These are phyloP conservation scores for Phytophthora chlamydospora DNA, from an alignment of 352 stramenopile genomes.

Conservation along the genomic window DNA sequence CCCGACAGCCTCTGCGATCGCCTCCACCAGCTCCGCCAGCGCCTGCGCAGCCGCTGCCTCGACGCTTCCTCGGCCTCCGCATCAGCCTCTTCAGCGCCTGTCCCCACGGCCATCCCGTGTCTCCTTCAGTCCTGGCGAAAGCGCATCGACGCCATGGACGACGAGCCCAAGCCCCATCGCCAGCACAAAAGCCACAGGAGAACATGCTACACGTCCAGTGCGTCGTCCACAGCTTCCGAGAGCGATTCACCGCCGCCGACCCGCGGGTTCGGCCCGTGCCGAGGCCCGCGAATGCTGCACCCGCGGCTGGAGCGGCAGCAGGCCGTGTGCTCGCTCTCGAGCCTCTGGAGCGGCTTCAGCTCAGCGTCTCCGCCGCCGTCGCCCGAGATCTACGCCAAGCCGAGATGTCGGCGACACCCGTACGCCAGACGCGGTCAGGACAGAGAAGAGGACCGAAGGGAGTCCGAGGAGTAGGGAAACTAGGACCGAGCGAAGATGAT, in stretches of 20 bases:
- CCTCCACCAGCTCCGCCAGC: conserved; percentile 27
- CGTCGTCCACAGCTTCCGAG: conserved; percentile 2
- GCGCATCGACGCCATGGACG: conserved; percentile 39
- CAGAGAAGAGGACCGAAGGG: conserved; percentile 4
- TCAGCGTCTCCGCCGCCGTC: conserved; percentile 24
- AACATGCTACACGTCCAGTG: conserved; percentile 1
- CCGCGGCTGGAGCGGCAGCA: conserved; percentile 37
- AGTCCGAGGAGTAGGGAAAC: conserved; percentile 1
- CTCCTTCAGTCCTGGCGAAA: conserved; percentile 37
- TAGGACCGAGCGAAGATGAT: conserved; percentile 1
- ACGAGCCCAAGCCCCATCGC: not conserved
- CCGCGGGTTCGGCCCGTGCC: conserved; percentile 4
- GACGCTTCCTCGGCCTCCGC: conserved; percentile 1
- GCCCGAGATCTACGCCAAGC: conserved; percentile 35
- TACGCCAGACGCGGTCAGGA: conserved; percentile 10
- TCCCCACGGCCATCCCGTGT: conserved; percentile 19
- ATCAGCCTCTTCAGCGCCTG: not conserved
- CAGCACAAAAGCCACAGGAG: conserved; percentile 6
- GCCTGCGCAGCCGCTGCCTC: conserved; percentile 25
- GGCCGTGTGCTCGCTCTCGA: conserved; percentile 29
- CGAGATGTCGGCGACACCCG: conserved; percentile 26
- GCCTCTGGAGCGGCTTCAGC: conserved; percentile 31
- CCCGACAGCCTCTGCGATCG: conserved; percentile 20
- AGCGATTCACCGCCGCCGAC: not conserved
- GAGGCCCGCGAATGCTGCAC: conserved; percentile 27